phyloP scores from a whole-genome alignment of 1,284 basidiomycete species.

The Ceratobasidium sp. region DNA sequence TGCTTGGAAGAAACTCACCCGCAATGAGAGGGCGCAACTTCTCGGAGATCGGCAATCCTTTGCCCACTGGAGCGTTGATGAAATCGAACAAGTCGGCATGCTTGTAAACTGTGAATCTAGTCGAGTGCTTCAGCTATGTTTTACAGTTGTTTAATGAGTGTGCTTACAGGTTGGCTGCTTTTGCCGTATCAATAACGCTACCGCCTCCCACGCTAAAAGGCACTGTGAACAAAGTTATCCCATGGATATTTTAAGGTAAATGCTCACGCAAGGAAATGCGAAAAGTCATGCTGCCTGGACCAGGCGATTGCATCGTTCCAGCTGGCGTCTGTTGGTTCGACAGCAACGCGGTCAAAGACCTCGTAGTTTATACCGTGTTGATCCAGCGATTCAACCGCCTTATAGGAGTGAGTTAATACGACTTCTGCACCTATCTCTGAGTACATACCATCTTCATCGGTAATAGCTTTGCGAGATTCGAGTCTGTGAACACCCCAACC shows the following conservation, averaged over 20 bases:
- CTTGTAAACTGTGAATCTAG: slow-evolving; percentile 86
- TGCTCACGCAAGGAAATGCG: slow-evolving; percentile 90
- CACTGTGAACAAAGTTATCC: slow-evolving; percentile 44
- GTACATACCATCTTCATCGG: slow-evolving; percentile 83
- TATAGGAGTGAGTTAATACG: slow-evolving; percentile 41
- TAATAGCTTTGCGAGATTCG: slow-evolving; percentile 82
- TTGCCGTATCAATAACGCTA: slow-evolving; percentile 95
- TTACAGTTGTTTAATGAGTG: slow-evolving; percentile 27
- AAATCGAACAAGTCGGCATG: slow-evolving; percentile 95
- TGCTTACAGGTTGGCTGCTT: slow-evolving; percentile 88
- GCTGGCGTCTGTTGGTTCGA: slow-evolving; percentile 93
- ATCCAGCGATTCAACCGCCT: slow-evolving; percentile 85
- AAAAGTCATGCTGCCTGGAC: slow-evolving; percentile 87
- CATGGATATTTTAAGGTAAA: neutral
- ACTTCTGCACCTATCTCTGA: slow-evolving; percentile 23
- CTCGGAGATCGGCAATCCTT: slow-evolving; percentile 86
- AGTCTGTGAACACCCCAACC: slow-evolving; percentile 95
- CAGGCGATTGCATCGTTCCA: slow-evolving; percentile 90
- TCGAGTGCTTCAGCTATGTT: slow-evolving; percentile 31
- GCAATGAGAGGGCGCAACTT: slow-evolving; percentile 88
- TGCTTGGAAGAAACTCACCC: slow-evolving; percentile 58
- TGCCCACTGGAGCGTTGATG: slow-evolving; percentile 96
- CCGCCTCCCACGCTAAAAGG: slow-evolving; percentile 86
- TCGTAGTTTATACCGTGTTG: slow-evolving; percentile 83
- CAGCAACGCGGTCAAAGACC: slow-evolving; percentile 85